Base-by-base conservation (phyloP, 495 filamentous ascomycete species). In the Podospora conica region DNA sequence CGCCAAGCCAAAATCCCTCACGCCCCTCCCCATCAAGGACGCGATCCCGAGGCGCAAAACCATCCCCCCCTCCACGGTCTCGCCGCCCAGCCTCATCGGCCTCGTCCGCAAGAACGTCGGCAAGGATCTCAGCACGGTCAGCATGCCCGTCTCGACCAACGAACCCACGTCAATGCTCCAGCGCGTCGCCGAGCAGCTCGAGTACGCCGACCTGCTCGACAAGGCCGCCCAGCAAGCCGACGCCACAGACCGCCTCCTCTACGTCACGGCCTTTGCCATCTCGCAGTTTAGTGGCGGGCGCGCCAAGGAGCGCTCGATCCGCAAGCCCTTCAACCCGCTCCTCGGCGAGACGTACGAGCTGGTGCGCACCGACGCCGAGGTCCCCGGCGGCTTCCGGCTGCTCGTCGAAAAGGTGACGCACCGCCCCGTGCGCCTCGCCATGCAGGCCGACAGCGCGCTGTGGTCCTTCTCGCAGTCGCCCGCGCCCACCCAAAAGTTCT, bases 241-340 rank as follows among this genome's bases (percentile, higher is more conserved):
- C 18, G 79, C 83, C 5, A 81, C 82, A 21, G 90, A 95, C 64
- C 88, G 92, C 5, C 78, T 98, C 18, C 82, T 96, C 60, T 89
- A 90, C 73, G 85, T 98, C 33, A 88, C 93, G 0, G 94, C 94
- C 3, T 98, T 97, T 76, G 94, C 96, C 31, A 79, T 98, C 22
- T 93, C 92, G 23, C 81, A 86, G 65, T 88, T 97, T 65, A 93
- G 91, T 33, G 88, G 84, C 77, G 84, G 83, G 66, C 86, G 95
- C 18, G 87, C 90, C 66, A 91, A 91, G 69, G 95, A 98, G 71
- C 89, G 95, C 12, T 88, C 96, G 22, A 91, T 97, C 70, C 90
- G 95, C 69, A 98, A 98, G 78, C 95, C 95, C 0, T 98, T 98
- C 82, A 98, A 97, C 73, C 96, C 95, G 40, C 91, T 98, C 81